Conservation (phyloP, 2,329 filamentous ascomycete species). For the Diaporthe batatas region DNA sequence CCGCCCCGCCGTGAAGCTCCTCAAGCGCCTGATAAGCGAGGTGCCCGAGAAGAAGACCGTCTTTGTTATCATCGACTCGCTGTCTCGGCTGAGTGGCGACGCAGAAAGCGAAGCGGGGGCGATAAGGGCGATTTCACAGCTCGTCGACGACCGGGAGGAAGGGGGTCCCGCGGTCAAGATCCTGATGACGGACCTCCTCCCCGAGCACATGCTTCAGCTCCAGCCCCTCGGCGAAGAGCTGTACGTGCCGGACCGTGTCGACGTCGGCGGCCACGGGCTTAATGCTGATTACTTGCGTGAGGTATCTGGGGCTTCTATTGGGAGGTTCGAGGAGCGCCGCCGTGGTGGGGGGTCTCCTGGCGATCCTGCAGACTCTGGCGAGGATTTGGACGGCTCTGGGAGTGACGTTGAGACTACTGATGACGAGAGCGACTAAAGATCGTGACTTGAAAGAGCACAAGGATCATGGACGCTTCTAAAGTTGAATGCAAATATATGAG, state of each 20-base stretch:
- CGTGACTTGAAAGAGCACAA: too few relatives aligned
- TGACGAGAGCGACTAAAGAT: not conserved
- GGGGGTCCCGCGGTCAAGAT: not conserved
- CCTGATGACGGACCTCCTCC: conserved; percentile 1
- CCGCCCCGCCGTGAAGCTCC: not conserved
- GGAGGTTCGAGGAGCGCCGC: not conserved
- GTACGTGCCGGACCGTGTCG: conserved; percentile 10
- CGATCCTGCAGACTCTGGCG: too few relatives aligned
- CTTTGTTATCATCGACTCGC: not conserved
- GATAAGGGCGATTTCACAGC: not conserved
- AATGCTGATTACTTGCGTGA: not conserved
- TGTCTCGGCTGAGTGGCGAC: conserved; percentile 12
- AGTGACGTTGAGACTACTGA: not conserved
- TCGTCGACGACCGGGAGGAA: not conserved
- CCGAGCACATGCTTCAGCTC: not conserved
- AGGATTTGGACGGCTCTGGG: not conserved
- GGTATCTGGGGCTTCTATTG: not conserved
- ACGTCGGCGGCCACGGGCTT: not conserved
- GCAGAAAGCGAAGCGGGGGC: not conserved
- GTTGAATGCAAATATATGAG: too few relatives aligned
- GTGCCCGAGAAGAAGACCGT: not conserved
- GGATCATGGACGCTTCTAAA: not conserved
- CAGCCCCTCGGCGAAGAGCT: not conserved
- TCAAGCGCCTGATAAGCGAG: not conserved
- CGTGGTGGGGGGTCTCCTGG: not conserved